phyloP scores from a whole-genome alignment of 768 basidiomycete genomes.

The Xanthoconium purpureum region DNA sequence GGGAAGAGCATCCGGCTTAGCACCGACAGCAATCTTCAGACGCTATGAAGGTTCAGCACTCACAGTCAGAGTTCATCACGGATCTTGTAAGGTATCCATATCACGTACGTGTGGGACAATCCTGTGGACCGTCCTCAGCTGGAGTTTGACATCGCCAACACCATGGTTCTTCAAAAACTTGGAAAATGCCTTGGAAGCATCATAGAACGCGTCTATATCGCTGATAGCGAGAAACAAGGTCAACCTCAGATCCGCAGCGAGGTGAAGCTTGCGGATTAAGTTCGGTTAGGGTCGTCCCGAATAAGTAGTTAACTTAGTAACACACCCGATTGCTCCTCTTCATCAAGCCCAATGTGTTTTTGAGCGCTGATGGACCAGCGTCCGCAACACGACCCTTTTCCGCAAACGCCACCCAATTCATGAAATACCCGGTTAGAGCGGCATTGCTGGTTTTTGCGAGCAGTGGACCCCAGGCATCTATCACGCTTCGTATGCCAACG shows the following conservation, averaged over 20 bases:
- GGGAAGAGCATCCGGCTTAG: slow-evolving; percentile 29
- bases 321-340: slow-evolving; percentile 15
- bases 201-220: slow-evolving; percentile 29
- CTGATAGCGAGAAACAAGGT: slow-evolving; percentile 6
- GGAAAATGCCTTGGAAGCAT: slow-evolving; percentile 37
- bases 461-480: slow-evolving; percentile 38
- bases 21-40: slow-evolving; percentile 27
- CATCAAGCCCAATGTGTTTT: slow-evolving; percentile 10
- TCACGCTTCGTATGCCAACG: slow-evolving; percentile 34
- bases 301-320: not conserved
- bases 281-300: not conserved
- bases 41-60: slow-evolving; percentile 28
- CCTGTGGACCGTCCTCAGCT: slow-evolving; percentile 26
- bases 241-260: not conserved
- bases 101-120: slow-evolving; percentile 41
- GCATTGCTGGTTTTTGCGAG: slow-evolving; percentile 32
- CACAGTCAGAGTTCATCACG: not conserved
- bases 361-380: not conserved
- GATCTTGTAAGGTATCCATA: not conserved
- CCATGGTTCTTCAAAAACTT: slow-evolving; percentile 33
- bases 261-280: slow-evolving; percentile 7
- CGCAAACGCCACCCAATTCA: slow-evolving; percentile 42
- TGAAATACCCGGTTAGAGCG: slow-evolving; percentile 41
- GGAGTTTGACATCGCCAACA: slow-evolving; percentile 20
- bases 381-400: slow-evolving; percentile 2